phyloP scores from a whole-genome alignment of 1,139 yeast species.

The Sugiyamaella grinbergsii region DNA sequence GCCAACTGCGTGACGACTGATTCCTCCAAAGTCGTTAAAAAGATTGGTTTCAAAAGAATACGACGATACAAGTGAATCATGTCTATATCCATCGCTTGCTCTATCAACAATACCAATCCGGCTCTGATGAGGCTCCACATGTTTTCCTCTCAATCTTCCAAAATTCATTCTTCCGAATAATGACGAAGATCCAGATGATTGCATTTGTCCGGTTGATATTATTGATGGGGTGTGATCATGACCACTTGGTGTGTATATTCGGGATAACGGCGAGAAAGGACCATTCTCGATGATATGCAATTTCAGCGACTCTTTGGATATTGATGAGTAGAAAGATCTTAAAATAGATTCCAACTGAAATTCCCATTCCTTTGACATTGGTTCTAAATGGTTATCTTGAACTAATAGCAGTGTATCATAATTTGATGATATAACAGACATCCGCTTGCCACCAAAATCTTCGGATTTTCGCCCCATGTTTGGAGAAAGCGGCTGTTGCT shows the following conservation, averaged over 20 bases:
- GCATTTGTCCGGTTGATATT: conserved; percentile 19
- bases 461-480: conserved; percentile 14
- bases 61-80: conserved; percentile 38
- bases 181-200: conserved; percentile 26
- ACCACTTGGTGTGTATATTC: conserved; percentile 17
- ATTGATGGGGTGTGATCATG: conserved; percentile 26
- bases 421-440: conserved; percentile 7
- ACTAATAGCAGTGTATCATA: conserved; percentile 33
- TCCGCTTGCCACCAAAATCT: conserved; percentile 6
- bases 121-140: conserved; percentile 33
- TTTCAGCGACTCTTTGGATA: conserved; percentile 36
- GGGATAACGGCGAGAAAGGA: conserved; percentile 17
- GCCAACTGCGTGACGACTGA: conserved; percentile 40
- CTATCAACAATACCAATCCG: conserved; percentile 31
- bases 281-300: conserved; percentile 32
- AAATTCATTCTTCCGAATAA: conserved; percentile 33
- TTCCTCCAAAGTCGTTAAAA: conserved; percentile 33
- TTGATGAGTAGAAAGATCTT: conserved; percentile 35
- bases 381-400: conserved; percentile 27
- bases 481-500: conserved; percentile 11
- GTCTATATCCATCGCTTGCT: conserved; percentile 28
- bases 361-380: conserved; percentile 37
- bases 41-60: conserved; percentile 37
- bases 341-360: conserved; percentile 35
- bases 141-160: conserved; percentile 29